Base-by-base conservation (phyloP, 192 early-diverging fungal genomes). In the Thamnidium elegans region DNA sequence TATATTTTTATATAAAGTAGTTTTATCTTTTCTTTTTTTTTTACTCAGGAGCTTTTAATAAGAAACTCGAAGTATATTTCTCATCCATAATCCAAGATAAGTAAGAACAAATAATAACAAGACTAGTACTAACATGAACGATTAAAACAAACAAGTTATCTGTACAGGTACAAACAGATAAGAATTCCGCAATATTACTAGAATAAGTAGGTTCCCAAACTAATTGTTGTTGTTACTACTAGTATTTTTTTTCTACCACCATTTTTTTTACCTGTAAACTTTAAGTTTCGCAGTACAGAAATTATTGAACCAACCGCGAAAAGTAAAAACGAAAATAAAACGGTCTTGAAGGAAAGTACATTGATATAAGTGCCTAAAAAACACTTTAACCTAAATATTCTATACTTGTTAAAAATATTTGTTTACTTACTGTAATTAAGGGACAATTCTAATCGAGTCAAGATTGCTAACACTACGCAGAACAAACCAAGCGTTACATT, bases 1-100 rank as follows among this genome's bases (percentile, higher is more conserved):
- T n/a, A n/a, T n/a, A n/a, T n/a, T n/a, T n/a, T n/a, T n/a, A n/a
- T n/a, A n/a, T n/a, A n/a, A n/a, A n/a, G n/a, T n/a, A n/a, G n/a
- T n/a, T n/a, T n/a, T n/a, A n/a, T n/a, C n/a, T n/a, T n/a, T n/a
- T n/a, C n/a, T n/a, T n/a, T n/a, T n/a, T 0, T 43, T 42, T 21
- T 56, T 66, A 66, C 64, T 43, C 54, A 39, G 51, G 30, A 34
- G 64, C 54, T 1, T 66, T 19, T 8, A 56, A 11, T 31, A 47
- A 58, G 10, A 66, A 56, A n/a, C 26, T 7, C 8, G 19, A 8
- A 20, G 53, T 45, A 50, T 55, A 66, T 15, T 11, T 48, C 1
- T 56, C 54, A 5, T 42, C 26, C 7, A 56, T 26, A 46, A 66
- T 34, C n/a, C 26, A 34, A n/a, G 31, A 36, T 8, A 66, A 55